Evolutionary conservation across 345 rosid species (phyloP).

Genomic region (Lumnitzera littorea): DNA sequence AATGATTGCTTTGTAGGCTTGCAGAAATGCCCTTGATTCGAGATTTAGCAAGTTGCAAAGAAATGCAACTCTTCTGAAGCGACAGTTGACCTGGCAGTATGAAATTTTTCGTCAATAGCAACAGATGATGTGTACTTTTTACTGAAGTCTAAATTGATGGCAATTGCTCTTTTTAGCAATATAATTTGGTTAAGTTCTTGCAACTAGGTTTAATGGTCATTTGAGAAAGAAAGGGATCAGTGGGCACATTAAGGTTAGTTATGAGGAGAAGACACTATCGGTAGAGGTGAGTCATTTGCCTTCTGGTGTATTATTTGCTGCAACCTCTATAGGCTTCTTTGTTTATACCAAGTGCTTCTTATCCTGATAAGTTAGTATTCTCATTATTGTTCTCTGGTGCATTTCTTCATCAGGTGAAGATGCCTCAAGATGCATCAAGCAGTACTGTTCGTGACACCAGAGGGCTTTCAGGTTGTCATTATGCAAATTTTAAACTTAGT

Average conservation of each 20-base stretch:
- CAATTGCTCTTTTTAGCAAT: background rate
- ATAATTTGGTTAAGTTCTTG: conserved; percentile 10
- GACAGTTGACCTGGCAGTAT: conserved; percentile 83
- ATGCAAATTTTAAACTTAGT: no score
- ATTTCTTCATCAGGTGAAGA: conserved; percentile 56
- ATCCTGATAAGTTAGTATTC: background rate
- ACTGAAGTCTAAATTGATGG: background rate
- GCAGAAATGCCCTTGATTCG: conserved; percentile 49
- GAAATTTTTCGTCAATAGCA: conserved; percentile 11
- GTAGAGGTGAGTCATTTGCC: conserved; percentile 52
- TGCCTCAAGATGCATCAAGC: conserved; percentile 96
- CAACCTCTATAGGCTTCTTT: background rate
- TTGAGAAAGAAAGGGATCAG: conserved; percentile 86
- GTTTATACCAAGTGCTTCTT: background rate
- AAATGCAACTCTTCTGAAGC: conserved; percentile 47
- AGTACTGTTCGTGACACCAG: conserved; percentile 70
- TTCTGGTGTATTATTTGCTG: background rate
- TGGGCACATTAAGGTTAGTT: conserved; percentile 65
- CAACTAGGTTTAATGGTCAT: conserved; percentile 65
- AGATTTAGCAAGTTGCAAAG: conserved; percentile 63
- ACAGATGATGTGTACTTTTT: background rate
- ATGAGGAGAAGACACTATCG: conserved; percentile 62
- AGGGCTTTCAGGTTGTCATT: conserved; percentile 81
- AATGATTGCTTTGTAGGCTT: conserved; percentile 38
- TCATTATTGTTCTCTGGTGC: background rate